Conservation (phyloP, 2,329 filamentous ascomycete species). For the Penicillium sp. region DNA sequence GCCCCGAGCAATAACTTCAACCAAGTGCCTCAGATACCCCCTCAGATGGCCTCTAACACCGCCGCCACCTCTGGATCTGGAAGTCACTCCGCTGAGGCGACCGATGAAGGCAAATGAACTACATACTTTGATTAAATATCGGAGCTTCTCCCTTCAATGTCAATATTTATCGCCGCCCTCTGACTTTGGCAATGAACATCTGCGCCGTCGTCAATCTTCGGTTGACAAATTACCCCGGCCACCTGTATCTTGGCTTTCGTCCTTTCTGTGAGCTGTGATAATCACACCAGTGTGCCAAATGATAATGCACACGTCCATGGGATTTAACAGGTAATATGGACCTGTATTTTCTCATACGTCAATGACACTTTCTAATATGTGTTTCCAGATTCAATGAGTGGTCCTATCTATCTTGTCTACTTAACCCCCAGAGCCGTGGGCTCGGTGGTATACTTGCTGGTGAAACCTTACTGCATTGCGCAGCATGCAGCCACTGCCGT, state of each 20-base stretch:
- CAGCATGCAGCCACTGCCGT: slow-evolving; percentile 1
- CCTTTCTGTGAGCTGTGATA: slow-evolving; percentile 2
- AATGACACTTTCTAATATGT: neutral
- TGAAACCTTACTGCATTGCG: slow-evolving; percentile 6
- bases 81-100: slow-evolving; percentile 43
- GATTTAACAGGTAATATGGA: slow-evolving; percentile 7
- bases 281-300: slow-evolving; percentile 1
- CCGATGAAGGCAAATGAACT: slow-evolving; percentile 52
- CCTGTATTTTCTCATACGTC: neutral
- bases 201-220: slow-evolving; percentile 6
- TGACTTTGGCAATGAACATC: neutral
- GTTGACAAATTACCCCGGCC: slow-evolving; percentile 1
- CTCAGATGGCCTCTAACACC: slow-evolving; percentile 45
- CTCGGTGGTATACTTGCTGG: slow-evolving; percentile 7
- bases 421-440: neutral
- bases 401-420: slow-evolving; percentile 12
- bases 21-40: slow-evolving; percentile 47
- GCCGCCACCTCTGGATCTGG: slow-evolving; percentile 32
- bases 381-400: slow-evolving; percentile 10
- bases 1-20: slow-evolving; percentile 57
- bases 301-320: slow-evolving; percentile 5
- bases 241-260: slow-evolving; percentile 5
- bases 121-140: slow-evolving; percentile 5
- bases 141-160: neutral
- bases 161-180: neutral